phyloP scores from a whole-genome alignment of 139 green algal species.

The Trebouxia sp. region DNA sequence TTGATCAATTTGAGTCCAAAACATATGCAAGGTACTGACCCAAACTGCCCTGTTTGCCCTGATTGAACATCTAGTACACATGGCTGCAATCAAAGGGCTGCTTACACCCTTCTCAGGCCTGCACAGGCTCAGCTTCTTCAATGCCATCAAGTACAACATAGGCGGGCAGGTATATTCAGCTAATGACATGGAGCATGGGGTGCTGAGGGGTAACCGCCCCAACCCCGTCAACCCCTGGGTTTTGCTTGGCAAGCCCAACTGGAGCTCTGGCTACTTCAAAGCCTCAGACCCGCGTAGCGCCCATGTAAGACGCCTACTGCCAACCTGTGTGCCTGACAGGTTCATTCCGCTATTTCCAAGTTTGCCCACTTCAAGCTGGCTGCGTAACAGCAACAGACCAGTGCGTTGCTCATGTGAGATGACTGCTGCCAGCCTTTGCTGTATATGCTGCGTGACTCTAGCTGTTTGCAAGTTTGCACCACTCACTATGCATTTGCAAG shows the following conservation, averaged over 20 bases:
- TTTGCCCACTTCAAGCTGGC: too few species aligned
- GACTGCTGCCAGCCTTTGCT: too few species aligned
- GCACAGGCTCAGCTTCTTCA: conserved; percentile 46
- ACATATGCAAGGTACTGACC: not conserved
- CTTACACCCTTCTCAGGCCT: not conserved
- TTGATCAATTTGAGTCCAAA: not conserved
- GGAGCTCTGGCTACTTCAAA: conserved; percentile 53
- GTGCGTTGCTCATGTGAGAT: too few species aligned
- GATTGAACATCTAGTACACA: not conserved
- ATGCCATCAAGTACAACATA: conserved; percentile 67
- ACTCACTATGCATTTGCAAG: too few species aligned
- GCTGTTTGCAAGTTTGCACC: too few species aligned
- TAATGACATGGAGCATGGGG: conserved; percentile 95
- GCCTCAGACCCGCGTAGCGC: conserved; percentile 46
- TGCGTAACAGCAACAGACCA: too few species aligned
- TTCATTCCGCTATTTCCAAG: too few species aligned
- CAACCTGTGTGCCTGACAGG: too few species aligned
- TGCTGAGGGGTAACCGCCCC: conserved; percentile 85
- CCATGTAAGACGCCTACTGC: conserved; percentile 38
- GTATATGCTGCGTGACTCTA: too few species aligned
- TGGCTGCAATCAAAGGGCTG: not conserved
- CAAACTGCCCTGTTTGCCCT: not conserved
- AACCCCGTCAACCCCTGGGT: conserved; percentile 51
- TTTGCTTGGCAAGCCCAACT: conserved; percentile 54
- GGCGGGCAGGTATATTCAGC: conserved; percentile 68